Evolutionary conservation across 1,139 yeast species (phyloP).

Genomic region (Pichia sp.): DNA sequence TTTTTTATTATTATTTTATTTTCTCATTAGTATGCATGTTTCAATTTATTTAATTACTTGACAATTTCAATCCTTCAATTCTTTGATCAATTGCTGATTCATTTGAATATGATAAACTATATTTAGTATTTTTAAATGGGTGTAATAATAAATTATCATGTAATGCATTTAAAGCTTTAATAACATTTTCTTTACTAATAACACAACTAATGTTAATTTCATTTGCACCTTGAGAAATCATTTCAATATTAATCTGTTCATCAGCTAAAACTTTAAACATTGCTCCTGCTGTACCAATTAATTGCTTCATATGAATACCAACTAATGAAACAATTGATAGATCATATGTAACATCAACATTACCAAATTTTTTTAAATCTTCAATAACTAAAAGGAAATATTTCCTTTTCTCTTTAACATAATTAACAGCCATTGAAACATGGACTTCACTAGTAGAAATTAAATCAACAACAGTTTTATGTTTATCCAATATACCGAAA

Average conservation of each 20-base stretch:
- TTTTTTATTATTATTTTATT: too few relatives aligned
- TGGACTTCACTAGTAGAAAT: conserved; percentile 97
- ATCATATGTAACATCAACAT: conserved; percentile 79
- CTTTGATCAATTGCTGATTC: conserved; percentile 28
- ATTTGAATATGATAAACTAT: conserved; percentile 5
- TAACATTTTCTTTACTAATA: conserved; percentile 73
- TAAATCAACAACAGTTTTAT: conserved; percentile 83
- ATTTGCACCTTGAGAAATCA: conserved; percentile 97
- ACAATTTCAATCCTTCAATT: conserved; percentile 30
- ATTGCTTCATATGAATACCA: conserved; percentile 95
- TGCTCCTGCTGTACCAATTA: conserved; percentile 94
- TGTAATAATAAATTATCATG: conserved; percentile 69
- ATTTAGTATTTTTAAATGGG: conserved; percentile 31
- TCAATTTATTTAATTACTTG: conserved; percentile 10
- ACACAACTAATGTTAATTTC: conserved; percentile 96
- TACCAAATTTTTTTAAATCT: conserved; percentile 74
- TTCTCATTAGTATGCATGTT: neutral
- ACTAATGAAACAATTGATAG: conserved; percentile 91
- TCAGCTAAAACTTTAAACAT: conserved; percentile 95
- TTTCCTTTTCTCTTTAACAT: conserved; percentile 53
- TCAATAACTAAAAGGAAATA: conserved; percentile 62
- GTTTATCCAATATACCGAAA: conserved; percentile 78
- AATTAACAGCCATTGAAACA: conserved; percentile 93
- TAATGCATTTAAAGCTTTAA: conserved; percentile 78
- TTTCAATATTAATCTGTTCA: conserved; percentile 87